Conservation (phyloP, 2,329 filamentous ascomycete species). For the Ceratocystis papillata region DNA sequence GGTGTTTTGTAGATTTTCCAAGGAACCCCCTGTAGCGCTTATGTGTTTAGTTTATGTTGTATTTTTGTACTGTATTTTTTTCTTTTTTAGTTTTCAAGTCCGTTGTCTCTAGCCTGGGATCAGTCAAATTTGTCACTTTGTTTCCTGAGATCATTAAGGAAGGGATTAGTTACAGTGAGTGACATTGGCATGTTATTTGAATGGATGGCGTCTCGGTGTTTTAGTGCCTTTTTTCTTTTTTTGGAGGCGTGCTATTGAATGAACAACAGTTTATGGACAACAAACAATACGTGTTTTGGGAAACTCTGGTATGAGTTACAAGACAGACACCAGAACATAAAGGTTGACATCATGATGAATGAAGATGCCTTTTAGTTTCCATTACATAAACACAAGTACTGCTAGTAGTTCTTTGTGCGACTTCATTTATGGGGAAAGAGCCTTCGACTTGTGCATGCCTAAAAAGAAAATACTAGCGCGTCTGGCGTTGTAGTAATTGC, state of each 20-base stretch:
- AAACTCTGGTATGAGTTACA: neutral
- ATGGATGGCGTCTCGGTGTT: neutral
- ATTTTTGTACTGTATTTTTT: neutral
- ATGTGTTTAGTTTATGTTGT: neutral
- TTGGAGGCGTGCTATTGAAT: neutral
- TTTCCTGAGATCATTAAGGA: neutral
- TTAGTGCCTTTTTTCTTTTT: neutral
- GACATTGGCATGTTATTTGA: slow-evolving; percentile 11
- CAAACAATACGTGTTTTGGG: neutral
- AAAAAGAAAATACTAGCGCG: neutral
- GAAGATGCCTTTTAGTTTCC: too few relatives aligned
- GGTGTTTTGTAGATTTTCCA: neutral
- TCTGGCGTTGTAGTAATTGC: neutral
- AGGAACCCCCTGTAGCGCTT: neutral
- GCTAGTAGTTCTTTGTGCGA: neutral
- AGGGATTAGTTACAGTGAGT: neutral
- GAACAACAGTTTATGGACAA: neutral
- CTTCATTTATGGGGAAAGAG: neutral
- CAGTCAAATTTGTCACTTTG: neutral
- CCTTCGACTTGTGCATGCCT: neutral
- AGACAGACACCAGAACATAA: neutral
- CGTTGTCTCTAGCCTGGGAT: neutral
- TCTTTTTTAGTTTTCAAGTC: neutral
- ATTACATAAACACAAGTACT: too few relatives aligned
- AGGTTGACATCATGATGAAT: neutral